Percentiles rank a stretch among this genome's conserved stretches.
phyloP scores from a whole-genome alignment of 2,329 filamentous ascomycete genomes.

The Trichoderma afroharzianum region DNA sequence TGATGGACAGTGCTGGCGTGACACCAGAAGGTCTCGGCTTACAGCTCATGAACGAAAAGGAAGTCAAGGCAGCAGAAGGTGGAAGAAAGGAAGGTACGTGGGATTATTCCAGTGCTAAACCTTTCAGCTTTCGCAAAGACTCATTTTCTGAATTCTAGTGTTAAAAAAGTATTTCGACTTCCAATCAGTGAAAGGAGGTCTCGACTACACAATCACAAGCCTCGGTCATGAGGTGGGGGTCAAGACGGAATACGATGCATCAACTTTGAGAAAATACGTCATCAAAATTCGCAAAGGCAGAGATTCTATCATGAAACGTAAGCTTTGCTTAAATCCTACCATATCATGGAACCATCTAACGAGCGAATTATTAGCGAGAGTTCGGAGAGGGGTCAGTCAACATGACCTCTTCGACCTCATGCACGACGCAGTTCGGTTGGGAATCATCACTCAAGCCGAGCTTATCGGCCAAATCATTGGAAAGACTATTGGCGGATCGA shows the following conservation, averaged over 20 bases:
- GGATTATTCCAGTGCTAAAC: neutral
- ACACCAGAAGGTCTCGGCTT: neutral
- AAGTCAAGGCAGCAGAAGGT: neutral
- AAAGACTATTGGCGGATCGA: slow-evolving; percentile 6
- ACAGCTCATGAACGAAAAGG: neutral
- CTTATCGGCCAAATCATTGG: slow-evolving; percentile 2
- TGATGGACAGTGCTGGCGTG: neutral
- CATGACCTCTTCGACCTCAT: slow-evolving; percentile 12
- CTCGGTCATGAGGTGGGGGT: slow-evolving; percentile 10
- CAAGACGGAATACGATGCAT: neutral
- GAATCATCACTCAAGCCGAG: slow-evolving; percentile 9
- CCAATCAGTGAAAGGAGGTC: neutral
- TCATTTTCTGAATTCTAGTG: neutral
- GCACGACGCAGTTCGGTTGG: slow-evolving; percentile 6
- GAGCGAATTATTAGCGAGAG: neutral
- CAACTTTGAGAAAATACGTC: neutral
- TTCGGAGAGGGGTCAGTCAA: slow-evolving; percentile 3
- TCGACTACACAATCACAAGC: slow-evolving; percentile 10
- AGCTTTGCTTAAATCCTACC: neutral
- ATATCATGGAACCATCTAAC: neutral
- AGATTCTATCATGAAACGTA: neutral
- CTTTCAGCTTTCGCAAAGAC: neutral
- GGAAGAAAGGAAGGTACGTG: neutral
- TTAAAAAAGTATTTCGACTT: slow-evolving; percentile 3
- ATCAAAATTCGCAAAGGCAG: slow-evolving; percentile 7